Percentiles rank a stretch among this genome's conserved stretches.
These are phyloP conservation scores for Thuidium tamariscinum DNA, from an alignment of 225 moss, liverwort and hornwort species.

Conservation along the genomic window DNA sequence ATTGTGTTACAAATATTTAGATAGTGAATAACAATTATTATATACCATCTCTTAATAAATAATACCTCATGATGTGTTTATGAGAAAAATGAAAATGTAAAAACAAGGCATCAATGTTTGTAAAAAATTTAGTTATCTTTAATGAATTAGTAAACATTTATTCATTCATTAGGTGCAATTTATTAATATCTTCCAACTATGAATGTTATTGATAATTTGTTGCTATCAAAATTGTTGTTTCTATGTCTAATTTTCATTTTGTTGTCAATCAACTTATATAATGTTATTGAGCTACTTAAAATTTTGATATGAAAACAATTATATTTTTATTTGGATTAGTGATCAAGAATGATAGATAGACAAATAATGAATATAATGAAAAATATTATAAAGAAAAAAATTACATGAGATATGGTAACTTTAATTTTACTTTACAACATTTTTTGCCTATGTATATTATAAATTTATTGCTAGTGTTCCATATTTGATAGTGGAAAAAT, in stretches of 20 bases:
- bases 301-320: background rate
- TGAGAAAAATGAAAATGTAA: accelerated
- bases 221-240: background rate
- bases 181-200: background rate
- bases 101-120: background rate
- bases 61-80: background rate
- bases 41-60: too few relatives aligned
- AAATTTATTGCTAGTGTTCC: background rate
- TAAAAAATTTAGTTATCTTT: background rate
- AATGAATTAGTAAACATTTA: background rate
- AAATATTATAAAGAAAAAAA: background rate
- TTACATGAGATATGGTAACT: too few relatives aligned
- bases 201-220: background rate
- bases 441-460: background rate
- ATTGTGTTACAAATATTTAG: too few relatives aligned
- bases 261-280: background rate
- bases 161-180: background rate
- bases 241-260: background rate
- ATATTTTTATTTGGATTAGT: background rate
- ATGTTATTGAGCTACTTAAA: background rate
- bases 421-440: accelerated
- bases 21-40: too few relatives aligned
- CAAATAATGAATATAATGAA: background rate
- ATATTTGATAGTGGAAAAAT: background rate
- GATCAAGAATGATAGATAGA: background rate